Percentiles rank a stretch among this genome's conserved stretches.
Conservation (phyloP, 768 basidiomycete genomes). For the Boletus pseudopeckii region DNA sequence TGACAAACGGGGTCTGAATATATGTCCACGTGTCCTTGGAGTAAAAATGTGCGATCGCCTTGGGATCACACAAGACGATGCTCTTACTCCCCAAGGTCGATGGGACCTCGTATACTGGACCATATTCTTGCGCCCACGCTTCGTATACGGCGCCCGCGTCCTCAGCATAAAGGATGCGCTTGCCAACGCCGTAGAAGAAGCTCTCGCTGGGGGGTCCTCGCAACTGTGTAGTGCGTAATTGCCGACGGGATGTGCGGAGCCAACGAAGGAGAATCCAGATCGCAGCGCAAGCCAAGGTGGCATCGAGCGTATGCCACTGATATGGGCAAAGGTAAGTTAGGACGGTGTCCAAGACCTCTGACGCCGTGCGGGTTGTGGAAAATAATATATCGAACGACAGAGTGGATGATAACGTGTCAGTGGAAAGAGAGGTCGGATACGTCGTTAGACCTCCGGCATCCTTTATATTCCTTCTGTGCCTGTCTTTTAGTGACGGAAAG, state of each 20-base stretch:
- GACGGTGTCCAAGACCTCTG: not conserved
- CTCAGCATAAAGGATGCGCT: not conserved
- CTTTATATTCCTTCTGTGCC: not conserved
- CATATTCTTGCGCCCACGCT: constrained; percentile 17
- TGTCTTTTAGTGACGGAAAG: too few relatives aligned
- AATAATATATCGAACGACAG: not conserved
- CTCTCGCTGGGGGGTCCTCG: constrained; percentile 13
- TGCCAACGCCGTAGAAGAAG: constrained; percentile 15
- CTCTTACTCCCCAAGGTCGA: not conserved
- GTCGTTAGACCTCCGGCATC: not conserved
- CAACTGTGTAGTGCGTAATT: constrained; percentile 10
- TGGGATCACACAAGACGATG: constrained; percentile 38
- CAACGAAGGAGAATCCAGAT: constrained; percentile 10
- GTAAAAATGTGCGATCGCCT: constrained; percentile 16
- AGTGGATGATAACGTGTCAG: not conserved
- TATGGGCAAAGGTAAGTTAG: not conserved
- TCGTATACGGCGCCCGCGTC: constrained; percentile 12
- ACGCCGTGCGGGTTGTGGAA: not conserved
- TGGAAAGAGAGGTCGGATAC: not conserved
- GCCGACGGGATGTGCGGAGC: not conserved
- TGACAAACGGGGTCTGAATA: constrained; percentile 37
- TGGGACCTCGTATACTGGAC: constrained; percentile 8
- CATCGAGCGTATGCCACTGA: not conserved
- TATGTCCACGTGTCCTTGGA: constrained; percentile 31
- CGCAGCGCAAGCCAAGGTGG: not conserved